These are phyloP conservation scores for Liquidambar formosana DNA, from an alignment of 164 flowering plant species.

Conservation along the genomic window DNA sequence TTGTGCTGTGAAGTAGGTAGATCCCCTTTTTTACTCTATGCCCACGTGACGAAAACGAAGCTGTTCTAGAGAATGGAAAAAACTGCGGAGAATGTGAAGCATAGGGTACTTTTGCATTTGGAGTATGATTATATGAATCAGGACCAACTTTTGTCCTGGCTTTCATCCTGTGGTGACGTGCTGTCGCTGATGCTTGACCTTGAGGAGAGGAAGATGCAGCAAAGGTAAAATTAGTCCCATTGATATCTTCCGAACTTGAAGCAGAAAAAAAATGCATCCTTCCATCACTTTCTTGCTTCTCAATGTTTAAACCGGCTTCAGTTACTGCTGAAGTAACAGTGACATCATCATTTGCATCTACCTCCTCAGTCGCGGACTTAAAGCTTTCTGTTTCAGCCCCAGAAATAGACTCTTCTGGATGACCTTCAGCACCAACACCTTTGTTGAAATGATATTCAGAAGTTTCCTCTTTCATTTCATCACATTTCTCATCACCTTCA, in stretches of 20 bases:
- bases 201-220: constrained; percentile 59
- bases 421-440: constrained; percentile 18
- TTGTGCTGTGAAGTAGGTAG: constrained; percentile 21
- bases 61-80: constrained; percentile 37
- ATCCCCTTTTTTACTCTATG: constrained; percentile 19
- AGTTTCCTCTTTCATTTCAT: constrained; percentile 24
- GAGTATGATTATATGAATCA: constrained; percentile 31
- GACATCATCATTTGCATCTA: constrained; percentile 33
- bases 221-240: constrained; percentile 57
- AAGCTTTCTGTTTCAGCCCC: constrained; percentile 57
- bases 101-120: constrained; percentile 32
- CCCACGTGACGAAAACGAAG: constrained; percentile 25
- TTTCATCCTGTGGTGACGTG: constrained; percentile 53
- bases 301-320: constrained; percentile 38
- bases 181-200: constrained; percentile 36
- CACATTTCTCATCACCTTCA: constrained; percentile 23
- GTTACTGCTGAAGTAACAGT: constrained; percentile 33
- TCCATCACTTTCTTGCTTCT: constrained; percentile 40
- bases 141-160: constrained; percentile 38
- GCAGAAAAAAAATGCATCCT: constrained; percentile 31
- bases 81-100: constrained; percentile 37
- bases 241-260: constrained; percentile 36
- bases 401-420: constrained; percentile 35
- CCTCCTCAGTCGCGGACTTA: constrained; percentile 49
- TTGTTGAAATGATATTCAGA: constrained; percentile 15